Conservation (phyloP, 2,329 filamentous ascomycete genomes). For the Calonectria hawksworthii region DNA sequence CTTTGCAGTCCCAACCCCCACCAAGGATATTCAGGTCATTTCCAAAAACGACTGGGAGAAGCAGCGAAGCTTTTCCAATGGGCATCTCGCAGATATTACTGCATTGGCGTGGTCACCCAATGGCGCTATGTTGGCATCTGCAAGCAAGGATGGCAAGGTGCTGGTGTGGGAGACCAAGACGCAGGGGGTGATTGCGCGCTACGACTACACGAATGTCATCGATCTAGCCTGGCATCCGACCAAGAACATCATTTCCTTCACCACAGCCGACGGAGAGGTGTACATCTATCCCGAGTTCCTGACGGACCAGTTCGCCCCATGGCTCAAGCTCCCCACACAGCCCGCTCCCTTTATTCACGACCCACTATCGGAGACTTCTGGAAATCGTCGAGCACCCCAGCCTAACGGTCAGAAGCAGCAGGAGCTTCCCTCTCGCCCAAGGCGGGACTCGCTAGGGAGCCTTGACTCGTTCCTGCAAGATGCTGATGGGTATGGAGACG, state of each 20-base stretch:
- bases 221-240: conserved; percentile 92
- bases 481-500: conserved; percentile 68
- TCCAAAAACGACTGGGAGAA: conserved; percentile 93
- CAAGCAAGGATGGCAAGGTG: conserved; percentile 77
- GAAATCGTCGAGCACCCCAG: conserved; percentile 70
- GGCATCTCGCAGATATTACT: conserved; percentile 87
- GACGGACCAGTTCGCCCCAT: conserved; percentile 67
- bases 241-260: conserved; percentile 91
- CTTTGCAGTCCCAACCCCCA: conserved; percentile 87
- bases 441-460: conserved; percentile 79
- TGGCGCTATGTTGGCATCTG: conserved; percentile 84
- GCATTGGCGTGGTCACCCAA: conserved; percentile 95
- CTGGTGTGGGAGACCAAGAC: conserved; percentile 91
- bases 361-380: conserved; percentile 77
- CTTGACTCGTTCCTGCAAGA: conserved; percentile 83
- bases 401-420: conserved; percentile 69
- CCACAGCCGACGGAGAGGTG: conserved; percentile 91
- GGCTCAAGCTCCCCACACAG: conserved; percentile 73
- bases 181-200: conserved; percentile 82
- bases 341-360: conserved; percentile 90
- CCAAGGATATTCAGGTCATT: conserved; percentile 86
- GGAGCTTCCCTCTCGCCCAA: conserved; percentile 61
- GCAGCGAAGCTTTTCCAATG: conserved; percentile 83
- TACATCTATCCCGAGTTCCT: conserved; percentile 87
- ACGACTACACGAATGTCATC: conserved; percentile 87